Conservation (phyloP, 2,329 filamentous ascomycete species). For the Lachnellula willkommii region DNA sequence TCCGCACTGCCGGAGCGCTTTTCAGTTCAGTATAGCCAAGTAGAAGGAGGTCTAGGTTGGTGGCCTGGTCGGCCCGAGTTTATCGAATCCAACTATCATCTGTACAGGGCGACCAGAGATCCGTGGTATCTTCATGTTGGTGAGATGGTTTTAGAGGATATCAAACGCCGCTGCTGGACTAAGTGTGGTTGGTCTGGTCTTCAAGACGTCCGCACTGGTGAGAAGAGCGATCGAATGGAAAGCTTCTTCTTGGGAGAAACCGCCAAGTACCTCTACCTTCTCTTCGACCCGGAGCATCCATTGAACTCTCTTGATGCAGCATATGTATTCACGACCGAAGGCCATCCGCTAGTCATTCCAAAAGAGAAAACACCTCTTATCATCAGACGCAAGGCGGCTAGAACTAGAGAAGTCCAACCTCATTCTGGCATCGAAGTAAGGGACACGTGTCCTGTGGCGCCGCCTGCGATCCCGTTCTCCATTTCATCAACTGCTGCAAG, state of each 20-base stretch:
- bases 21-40: conserved; percentile 76
- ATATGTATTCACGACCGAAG: conserved; percentile 93
- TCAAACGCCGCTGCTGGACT: conserved; percentile 82
- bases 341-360: conserved; percentile 85
- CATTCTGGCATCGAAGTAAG: conserved; percentile 20
- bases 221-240: conserved; percentile 93
- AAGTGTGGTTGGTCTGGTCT: conserved; percentile 91
- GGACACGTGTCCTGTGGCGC: conserved; percentile 62
- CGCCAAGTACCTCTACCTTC: conserved; percentile 87
- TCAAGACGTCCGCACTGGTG: conserved; percentile 73
- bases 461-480: conserved; percentile 56
- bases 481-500: conserved; percentile 76
- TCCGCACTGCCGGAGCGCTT: conserved; percentile 91
- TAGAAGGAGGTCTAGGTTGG: conserved; percentile 85
- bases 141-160: conserved; percentile 89
- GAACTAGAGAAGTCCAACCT: conserved; percentile 35
- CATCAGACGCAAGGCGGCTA: conserved; percentile 10
- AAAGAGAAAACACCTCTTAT: conserved; percentile 32
- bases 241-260: conserved; percentile 98
- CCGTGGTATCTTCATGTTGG: conserved; percentile 95
- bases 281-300: conserved; percentile 82
- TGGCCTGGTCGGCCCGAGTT: conserved; percentile 96
- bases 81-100: conserved; percentile 91
- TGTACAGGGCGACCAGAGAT: conserved; percentile 90
- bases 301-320: conserved; percentile 81